Conservation (phyloP, 768 basidiomycete species). For the Pleurotus pulmonarius region DNA sequence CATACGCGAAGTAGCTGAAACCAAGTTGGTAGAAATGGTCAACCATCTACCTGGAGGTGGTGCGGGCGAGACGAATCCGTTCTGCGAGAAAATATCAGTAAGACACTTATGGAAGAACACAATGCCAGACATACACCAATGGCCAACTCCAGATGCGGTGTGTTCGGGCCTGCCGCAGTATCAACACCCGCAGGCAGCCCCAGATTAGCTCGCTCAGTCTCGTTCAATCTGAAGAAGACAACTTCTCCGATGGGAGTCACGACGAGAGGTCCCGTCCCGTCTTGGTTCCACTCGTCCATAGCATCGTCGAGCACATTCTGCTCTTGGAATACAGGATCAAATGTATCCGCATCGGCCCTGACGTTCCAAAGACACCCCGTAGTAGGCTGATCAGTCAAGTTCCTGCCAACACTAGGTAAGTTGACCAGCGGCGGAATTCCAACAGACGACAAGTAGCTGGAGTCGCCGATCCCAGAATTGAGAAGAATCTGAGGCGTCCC, state of each 20-base stretch:
- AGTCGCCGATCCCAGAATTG: conserved; percentile 23
- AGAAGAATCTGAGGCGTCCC: conserved; percentile 21
- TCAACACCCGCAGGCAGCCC: conserved; percentile 25
- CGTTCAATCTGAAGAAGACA: neutral
- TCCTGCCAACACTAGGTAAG: conserved; percentile 21
- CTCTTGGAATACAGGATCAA: conserved; percentile 10
- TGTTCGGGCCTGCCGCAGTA: conserved; percentile 30
- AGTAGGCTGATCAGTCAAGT: conserved; percentile 20
- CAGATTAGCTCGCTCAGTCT: conserved; percentile 9
- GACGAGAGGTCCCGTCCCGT: conserved; percentile 15
- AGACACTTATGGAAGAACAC: neutral
- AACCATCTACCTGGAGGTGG: conserved; percentile 15
- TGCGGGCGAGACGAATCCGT: conserved; percentile 5
- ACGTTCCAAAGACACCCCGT: conserved; percentile 1
- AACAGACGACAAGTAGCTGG: neutral
- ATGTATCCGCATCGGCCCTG: conserved; percentile 11
- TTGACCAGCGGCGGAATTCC: conserved; percentile 14
- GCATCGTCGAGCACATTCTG: conserved; percentile 10
- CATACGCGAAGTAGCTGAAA: conserved; percentile 21
- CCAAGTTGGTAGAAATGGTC: conserved; percentile 13
- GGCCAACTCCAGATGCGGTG: conserved; percentile 31
- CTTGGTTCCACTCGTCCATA: conserved; percentile 15
- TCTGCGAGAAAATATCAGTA: neutral
- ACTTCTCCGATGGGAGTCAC: conserved; percentile 8
- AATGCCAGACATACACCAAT: conserved; percentile 21